A percentile compares a stretch with the other conserved stretches of the same genome.
Evolutionary conservation across 208 protist species (phyloP).

Genomic region (Leishmania guyanensis): DNA sequence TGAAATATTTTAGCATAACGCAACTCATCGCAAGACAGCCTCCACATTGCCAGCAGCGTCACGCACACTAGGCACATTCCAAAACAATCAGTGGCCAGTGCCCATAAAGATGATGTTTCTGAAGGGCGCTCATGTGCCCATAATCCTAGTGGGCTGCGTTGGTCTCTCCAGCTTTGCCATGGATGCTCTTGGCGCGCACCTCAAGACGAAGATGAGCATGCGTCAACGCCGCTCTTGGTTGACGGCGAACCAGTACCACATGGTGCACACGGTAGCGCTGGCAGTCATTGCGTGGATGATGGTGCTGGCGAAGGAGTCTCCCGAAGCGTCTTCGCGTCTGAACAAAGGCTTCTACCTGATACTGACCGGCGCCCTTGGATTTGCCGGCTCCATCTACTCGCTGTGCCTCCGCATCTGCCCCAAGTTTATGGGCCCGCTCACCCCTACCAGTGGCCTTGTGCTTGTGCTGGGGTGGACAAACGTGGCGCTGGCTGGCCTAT

Average conservation of each 20-base stretch:
- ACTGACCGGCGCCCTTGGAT: conserved; percentile 48
- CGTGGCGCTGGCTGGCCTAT: conserved; percentile 54
- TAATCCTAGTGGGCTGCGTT: conserved; percentile 35
- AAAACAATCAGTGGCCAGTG: neutral
- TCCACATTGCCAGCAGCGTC: neutral
- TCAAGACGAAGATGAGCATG: conserved; percentile 37
- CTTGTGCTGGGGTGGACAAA: conserved; percentile 71
- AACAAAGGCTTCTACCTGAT: conserved; percentile 58
- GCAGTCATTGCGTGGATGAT: conserved; percentile 39
- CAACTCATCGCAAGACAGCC: neutral
- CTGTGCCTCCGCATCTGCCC: conserved; percentile 48
- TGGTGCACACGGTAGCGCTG: conserved; percentile 45
- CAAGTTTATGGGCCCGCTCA: conserved; percentile 60
- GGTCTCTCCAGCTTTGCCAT: conserved; percentile 40
- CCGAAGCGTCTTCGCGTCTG: conserved; percentile 36
- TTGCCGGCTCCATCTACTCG: conserved; percentile 74
- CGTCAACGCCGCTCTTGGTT: conserved; percentile 50
- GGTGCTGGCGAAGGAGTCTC: conserved; percentile 24
- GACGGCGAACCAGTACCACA: conserved; percentile 58
- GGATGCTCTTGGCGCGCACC: conserved; percentile 25
- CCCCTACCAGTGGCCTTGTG: conserved; percentile 65
- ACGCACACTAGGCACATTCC: neutral
- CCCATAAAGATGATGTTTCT: conserved; percentile 9
- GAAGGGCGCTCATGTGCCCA: conserved; percentile 27
- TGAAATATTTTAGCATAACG: neutral